Evolutionary conservation across 129 eudicot species (phyloP).

Genomic region (Oenanthe sinensis): DNA sequence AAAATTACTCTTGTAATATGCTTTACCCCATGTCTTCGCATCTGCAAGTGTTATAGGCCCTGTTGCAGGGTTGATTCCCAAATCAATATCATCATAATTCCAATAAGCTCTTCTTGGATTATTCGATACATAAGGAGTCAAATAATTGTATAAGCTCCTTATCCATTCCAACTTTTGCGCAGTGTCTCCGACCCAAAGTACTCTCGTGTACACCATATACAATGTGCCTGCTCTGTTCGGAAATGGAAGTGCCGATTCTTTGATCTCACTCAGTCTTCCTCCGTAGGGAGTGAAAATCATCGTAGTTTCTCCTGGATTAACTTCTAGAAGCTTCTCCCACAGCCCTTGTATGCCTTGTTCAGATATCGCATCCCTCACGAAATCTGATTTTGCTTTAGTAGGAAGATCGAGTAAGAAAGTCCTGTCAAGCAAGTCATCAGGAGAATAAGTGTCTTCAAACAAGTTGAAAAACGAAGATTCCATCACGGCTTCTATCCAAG

Average conservation of each 20-base stretch:
- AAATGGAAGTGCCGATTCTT: conserved; percentile 1
- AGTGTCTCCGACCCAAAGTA: neutral
- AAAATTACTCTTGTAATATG: conserved; percentile 2
- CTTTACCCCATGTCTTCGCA: neutral
- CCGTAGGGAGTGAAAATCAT: conserved; percentile 1
- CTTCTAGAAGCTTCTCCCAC: conserved; percentile 11
- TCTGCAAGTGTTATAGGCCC: neutral
- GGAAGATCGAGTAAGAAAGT: neutral
- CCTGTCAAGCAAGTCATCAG: conserved; percentile 6
- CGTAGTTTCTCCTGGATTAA: neutral
- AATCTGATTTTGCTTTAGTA: conserved; percentile 5
- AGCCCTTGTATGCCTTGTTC: neutral
- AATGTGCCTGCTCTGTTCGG: conserved; percentile 4
- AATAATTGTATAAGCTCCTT: neutral
- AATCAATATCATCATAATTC: conserved; percentile 8
- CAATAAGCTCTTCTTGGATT: neutral
- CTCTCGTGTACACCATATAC: conserved; percentile 5
- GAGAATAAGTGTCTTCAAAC: neutral
- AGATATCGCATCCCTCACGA: neutral
- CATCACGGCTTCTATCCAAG: neutral
- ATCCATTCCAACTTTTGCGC: conserved; percentile 3
- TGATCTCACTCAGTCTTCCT: neutral
- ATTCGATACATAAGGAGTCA: neutral
- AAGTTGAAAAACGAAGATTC: neutral
- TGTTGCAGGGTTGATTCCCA: neutral